Base-by-base conservation (phyloP, 2,329 filamentous ascomycete species). In the Claviceps quebecensis region DNA sequence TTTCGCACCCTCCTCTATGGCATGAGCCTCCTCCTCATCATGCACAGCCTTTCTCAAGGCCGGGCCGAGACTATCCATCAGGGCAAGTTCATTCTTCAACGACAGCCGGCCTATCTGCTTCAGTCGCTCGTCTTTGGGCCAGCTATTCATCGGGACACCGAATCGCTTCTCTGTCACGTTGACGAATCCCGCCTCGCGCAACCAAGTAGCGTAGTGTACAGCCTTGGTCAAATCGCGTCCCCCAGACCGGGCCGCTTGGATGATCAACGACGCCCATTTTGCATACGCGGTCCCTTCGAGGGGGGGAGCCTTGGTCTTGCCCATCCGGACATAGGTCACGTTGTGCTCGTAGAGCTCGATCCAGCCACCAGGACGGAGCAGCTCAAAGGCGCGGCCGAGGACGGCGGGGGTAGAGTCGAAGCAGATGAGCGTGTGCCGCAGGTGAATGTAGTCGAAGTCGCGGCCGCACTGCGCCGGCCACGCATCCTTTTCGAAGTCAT, bases 361-460 rank as follows among this genome's bases (percentile, higher is more conserved):
- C 57, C 59, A 70, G 23, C 69, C 71, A 22, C 69, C 72, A 0
- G 70, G 69, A n/a, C 60, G 61, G 4, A 68, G 59, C 52, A 64
- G 69, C 53, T 71, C 63, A 53, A 69, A 75, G 13, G 69, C 67
- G 56, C 72, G 65, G 14, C 60, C 54, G 49, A 77, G 65, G n/a
- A 80, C 64, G 8, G 61, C 62, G 1, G 67, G 68, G 67, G 73
- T 76, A 56, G 79, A 69, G 8, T 66, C 61, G 50, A 81, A 72
- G 52, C 71, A 72, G n/a, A 69, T 69, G 2, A 69, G 67, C 62
- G 81, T 69, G 48, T 72, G 68, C 23, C 76, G 70, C 39, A 67
- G 63, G 59, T 79, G 75, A 51, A 81, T 72, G 57, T 72, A 76
- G 62, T 80, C 76, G 60, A 79, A 80, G 47, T 72, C 63, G 1